phyloP scores from a whole-genome alignment of 2,329 filamentous ascomycete species.

The Juglanconis juglandina region DNA sequence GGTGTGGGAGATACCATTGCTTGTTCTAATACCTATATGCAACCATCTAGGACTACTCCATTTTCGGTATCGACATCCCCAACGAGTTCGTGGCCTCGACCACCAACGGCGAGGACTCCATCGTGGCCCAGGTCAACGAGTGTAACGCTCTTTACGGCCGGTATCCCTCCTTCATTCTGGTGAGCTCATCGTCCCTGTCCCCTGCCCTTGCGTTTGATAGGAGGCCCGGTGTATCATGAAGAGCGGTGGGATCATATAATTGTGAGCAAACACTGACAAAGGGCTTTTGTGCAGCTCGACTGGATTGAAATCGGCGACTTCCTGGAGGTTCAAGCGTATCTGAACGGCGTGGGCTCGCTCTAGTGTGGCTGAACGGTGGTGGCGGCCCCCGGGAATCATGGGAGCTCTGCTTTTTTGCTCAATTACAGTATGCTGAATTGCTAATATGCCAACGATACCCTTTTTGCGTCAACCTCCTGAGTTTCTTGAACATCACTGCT shows the following conservation, averaged over 20 bases:
- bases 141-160: slow-evolving; percentile 31
- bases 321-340: slow-evolving; percentile 7
- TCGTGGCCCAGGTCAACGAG: slow-evolving; percentile 38
- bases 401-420: too few relatives aligned
- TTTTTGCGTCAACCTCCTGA: too few relatives aligned
- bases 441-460: too few relatives aligned
- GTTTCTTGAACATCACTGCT: too few relatives aligned
- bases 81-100: slow-evolving; percentile 31
- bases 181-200: slow-evolving; percentile 8
- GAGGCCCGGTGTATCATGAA: too few relatives aligned
- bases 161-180: slow-evolving; percentile 33
- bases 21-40: not conserved
- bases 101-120: slow-evolving; percentile 46
- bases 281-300: slow-evolving; percentile 6
- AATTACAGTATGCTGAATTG: too few relatives aligned
- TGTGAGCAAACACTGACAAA: not conserved
- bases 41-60: slow-evolving; percentile 37
- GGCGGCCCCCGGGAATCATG: too few relatives aligned
- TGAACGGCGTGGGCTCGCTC: slow-evolving; percentile 10
- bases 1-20: too few relatives aligned
- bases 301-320: slow-evolving; percentile 16
- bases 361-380: not conserved
- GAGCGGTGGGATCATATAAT: too few relatives aligned
- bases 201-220: too few relatives aligned
- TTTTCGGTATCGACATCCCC: slow-evolving; percentile 30